These are phyloP conservation scores for Plasmodium inui DNA, from an alignment of 169 alveolate genomes.

Conservation along the genomic window DNA sequence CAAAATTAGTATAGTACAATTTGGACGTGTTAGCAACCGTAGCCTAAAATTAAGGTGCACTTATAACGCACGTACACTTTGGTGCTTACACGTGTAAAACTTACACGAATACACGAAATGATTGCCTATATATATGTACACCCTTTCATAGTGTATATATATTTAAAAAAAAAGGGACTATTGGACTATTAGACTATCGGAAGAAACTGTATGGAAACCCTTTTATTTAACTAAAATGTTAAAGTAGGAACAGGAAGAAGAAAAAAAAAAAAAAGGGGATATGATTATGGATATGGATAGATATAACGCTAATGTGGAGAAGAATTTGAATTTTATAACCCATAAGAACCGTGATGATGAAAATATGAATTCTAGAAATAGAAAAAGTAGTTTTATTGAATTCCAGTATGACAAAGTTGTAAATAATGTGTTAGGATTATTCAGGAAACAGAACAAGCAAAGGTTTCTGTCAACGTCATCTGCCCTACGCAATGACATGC, in stretches of 20 bases:
- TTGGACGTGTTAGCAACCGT: background rate
- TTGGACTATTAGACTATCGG: background rate
- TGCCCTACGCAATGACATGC: slow-evolving; percentile 57
- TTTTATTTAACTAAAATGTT: slow-evolving; percentile 20
- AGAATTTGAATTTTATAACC: slow-evolving; percentile 4
- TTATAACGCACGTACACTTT: background rate
- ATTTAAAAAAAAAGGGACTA: background rate
- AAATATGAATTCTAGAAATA: slow-evolving; percentile 19
- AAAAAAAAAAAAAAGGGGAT: background rate
- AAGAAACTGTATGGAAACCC: slow-evolving; percentile 1
- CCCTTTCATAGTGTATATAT: slow-evolving; percentile 10
- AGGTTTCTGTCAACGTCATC: slow-evolving; percentile 61
- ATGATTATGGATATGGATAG: slow-evolving; percentile 13
- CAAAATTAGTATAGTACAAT: background rate
- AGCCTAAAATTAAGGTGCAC: slow-evolving; percentile 9
- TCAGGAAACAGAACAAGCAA: slow-evolving; percentile 43
- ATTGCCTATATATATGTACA: background rate
- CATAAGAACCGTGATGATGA: slow-evolving; percentile 8
- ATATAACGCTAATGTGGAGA: slow-evolving; percentile 25
- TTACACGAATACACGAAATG: background rate
- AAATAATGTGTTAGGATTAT: slow-evolving; percentile 40
- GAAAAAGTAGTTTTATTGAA: slow-evolving; percentile 53
- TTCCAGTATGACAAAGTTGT: slow-evolving; percentile 65
- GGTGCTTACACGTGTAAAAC: background rate
- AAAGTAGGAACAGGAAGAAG: background rate